phyloP scores from a whole-genome alignment of 257 asterid species.

The Salvia rosmarinus region DNA sequence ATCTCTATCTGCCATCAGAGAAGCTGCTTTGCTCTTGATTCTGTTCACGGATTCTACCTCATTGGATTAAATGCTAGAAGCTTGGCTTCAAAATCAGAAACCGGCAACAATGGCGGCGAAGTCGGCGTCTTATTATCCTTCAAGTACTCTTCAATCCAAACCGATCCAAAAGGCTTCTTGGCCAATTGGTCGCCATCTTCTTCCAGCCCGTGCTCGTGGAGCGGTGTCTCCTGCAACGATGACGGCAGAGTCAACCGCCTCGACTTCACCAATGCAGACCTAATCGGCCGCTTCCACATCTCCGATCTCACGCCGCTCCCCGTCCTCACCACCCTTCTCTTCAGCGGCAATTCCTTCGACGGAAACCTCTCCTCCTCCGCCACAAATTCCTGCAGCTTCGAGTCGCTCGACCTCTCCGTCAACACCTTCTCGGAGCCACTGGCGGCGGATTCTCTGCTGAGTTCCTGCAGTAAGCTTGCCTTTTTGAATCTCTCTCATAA shows the following conservation, averaged over 20 bases:
- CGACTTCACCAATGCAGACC: constrained; percentile 62
- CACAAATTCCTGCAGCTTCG: constrained; percentile 57
- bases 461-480: constrained; percentile 49
- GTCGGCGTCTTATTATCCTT: constrained; percentile 55
- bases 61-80: constrained; percentile 48
- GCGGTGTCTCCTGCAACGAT: constrained; percentile 71
- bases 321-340: constrained; percentile 47
- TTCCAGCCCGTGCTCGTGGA: constrained; percentile 69
- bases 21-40: constrained; percentile 39
- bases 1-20: constrained; percentile 28
- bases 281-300: constrained; percentile 59
- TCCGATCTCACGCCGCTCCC: constrained; percentile 60
- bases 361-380: constrained; percentile 62
- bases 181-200: constrained; percentile 61
- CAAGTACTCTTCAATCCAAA: constrained; percentile 61
- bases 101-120: constrained; percentile 42
- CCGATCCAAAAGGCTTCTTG: constrained; percentile 68
- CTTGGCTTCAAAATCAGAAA: constrained; percentile 29
- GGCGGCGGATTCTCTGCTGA: constrained; percentile 47
- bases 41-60: constrained; percentile 44
- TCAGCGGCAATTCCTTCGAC: constrained; percentile 68
- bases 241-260: constrained; percentile 59
- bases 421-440: constrained; percentile 65
- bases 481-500: constrained; percentile 72
- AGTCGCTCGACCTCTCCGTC: constrained; percentile 69